These are phyloP conservation scores for Aureobasidium pullulans DNA, from an alignment of 2,329 filamentous ascomycete species.

Conservation along the genomic window DNA sequence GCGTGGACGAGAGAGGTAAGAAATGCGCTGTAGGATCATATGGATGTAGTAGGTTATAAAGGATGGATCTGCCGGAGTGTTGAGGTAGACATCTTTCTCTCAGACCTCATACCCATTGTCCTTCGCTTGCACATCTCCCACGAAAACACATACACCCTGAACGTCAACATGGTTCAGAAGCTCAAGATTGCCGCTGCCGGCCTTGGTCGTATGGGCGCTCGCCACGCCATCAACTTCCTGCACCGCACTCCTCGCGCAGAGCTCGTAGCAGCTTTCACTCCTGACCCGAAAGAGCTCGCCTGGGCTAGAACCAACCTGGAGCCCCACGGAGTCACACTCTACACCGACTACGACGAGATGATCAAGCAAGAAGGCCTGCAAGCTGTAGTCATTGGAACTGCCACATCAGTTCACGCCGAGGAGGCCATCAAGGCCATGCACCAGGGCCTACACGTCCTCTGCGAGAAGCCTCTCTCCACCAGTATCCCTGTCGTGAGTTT, in stretches of 20 bases:
- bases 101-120: too few relatives aligned
- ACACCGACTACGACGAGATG: constrained; percentile 42
- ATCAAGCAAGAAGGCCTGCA: constrained; percentile 34
- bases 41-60: background rate
- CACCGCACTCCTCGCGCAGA: constrained; percentile 40
- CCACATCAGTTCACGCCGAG: constrained; percentile 29
- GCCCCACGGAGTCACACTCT: constrained; percentile 39
- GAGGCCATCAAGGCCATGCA: constrained; percentile 29
- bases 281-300: constrained; percentile 37
- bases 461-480: constrained; percentile 34
- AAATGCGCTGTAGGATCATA: background rate
- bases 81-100: background rate
- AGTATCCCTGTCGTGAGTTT: constrained; percentile 16
- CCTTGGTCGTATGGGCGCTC: constrained; percentile 47
- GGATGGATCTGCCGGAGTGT: background rate
- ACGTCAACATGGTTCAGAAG: constrained; percentile 18
- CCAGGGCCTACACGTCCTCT: constrained; percentile 31
- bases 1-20: background rate
- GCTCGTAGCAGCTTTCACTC: constrained; percentile 44
- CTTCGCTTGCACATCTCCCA: too few relatives aligned
- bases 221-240: constrained; percentile 45
- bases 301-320: constrained; percentile 40
- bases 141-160: background rate
- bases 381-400: constrained; percentile 35
- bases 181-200: constrained; percentile 42